A percentile compares a stretch with the other conserved stretches of the same genome.
phyloP scores from a whole-genome alignment of 495 filamentous ascomycete genomes.

The Aeminium ludgeri region DNA sequence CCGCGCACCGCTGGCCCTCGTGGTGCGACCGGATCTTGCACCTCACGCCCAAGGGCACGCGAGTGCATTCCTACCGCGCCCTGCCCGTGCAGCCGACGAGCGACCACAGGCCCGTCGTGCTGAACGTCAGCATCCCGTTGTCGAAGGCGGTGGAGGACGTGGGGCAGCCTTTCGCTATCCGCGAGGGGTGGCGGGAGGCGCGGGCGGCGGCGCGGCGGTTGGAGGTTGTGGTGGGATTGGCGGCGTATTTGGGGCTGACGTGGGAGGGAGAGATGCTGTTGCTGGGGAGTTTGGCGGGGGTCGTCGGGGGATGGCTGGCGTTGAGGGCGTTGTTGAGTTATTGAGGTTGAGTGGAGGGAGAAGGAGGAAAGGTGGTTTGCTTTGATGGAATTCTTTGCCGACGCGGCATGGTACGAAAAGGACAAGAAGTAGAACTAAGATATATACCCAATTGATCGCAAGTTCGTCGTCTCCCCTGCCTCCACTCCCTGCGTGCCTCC shows the following conservation, averaged over 20 bases:
- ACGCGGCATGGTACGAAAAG: too few relatives aligned
- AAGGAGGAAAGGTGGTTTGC: too few relatives aligned
- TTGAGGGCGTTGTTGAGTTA: conserved; percentile 6
- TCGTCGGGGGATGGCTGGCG: conserved; percentile 8
- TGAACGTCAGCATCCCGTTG: conserved; percentile 44
- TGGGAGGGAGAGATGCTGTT: conserved; percentile 41
- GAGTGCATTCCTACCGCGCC: conserved; percentile 45
- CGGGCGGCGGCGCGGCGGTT: conserved; percentile 34
- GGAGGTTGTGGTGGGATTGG: conserved; percentile 41
- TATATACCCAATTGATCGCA: neutral
- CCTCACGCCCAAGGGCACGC: conserved; percentile 24
- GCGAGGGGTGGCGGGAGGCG: conserved; percentile 33
- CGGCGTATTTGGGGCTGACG: conserved; percentile 41
- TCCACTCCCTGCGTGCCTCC: too few relatives aligned
- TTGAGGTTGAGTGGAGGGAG: too few relatives aligned
- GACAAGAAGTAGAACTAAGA: too few relatives aligned
- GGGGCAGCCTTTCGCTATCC: conserved; percentile 37
- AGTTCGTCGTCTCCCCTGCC: neutral
- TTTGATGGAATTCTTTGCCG: too few relatives aligned
- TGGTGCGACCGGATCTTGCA: conserved; percentile 91
- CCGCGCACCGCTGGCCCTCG: conserved; percentile 65
- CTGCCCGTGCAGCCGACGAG: conserved; percentile 59
- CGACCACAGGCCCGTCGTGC: conserved; percentile 71
- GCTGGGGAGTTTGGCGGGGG: conserved; percentile 15
- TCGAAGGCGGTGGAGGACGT: conserved; percentile 19